Conservation (phyloP, 1,284 basidiomycete genomes). For the Papiliotrema flavescens region DNA sequence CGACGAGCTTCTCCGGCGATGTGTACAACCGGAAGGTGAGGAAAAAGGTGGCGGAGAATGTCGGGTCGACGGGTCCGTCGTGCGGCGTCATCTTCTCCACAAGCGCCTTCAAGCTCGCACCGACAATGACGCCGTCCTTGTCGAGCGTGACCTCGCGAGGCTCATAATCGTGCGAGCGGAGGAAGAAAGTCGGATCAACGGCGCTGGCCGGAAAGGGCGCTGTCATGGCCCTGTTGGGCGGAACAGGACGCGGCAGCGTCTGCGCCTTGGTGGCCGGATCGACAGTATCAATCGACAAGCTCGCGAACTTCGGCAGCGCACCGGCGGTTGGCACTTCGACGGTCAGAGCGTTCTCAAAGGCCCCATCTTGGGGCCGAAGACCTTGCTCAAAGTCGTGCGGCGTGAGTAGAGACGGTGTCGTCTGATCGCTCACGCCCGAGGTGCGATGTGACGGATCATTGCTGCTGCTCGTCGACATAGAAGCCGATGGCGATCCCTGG, state of each 20-base stretch:
- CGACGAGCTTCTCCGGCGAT: conserved; percentile 69
- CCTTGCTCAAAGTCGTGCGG: conserved; percentile 5
- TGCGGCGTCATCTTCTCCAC: conserved; percentile 97
- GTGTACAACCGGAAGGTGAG: conserved; percentile 94
- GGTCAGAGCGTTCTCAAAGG: conserved; percentile 7
- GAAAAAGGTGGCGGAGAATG: conserved; percentile 86
- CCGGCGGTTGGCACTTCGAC: conserved; percentile 4
- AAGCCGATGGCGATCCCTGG: neutral
- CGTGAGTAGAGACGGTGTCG: conserved; percentile 1
- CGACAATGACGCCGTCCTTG: conserved; percentile 80
- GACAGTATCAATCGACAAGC: conserved; percentile 7
- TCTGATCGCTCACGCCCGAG: conserved; percentile 4
- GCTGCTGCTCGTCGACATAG: neutral
- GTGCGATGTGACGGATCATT: conserved; percentile 2
- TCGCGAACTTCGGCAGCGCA: conserved; percentile 2
- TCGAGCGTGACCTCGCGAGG: conserved; percentile 85
- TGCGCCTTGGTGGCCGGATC: neutral
- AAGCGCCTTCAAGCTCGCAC: conserved; percentile 81
- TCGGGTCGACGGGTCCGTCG: conserved; percentile 73
- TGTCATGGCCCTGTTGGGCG: conserved; percentile 12
- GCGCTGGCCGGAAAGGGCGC: conserved; percentile 13
- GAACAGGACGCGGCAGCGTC: conserved; percentile 10
- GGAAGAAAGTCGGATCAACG: conserved; percentile 40
- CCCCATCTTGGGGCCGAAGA: conserved; percentile 4
- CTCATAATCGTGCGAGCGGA: conserved; percentile 50